Evolutionary conservation across 805 yeast species (phyloP).

Genomic region (Teunomyces funiuensis): DNA sequence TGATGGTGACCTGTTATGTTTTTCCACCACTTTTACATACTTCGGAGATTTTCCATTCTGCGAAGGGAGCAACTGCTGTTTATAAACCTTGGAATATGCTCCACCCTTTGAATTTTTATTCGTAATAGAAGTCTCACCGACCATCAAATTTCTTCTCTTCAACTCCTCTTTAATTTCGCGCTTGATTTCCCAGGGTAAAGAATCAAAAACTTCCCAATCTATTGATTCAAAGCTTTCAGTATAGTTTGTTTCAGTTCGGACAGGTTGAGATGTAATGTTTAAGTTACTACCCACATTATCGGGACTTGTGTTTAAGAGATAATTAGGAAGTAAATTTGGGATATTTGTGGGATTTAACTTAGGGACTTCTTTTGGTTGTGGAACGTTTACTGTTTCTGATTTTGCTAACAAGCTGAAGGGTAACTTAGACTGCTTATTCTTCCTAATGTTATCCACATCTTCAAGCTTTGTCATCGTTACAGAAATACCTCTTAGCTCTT

Average conservation of each 20-base stretch:
- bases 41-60: slow-evolving; percentile 29
- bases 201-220: slow-evolving; percentile 64
- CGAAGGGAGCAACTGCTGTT: slow-evolving; percentile 40
- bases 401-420: slow-evolving; percentile 12
- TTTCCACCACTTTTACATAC: slow-evolving; percentile 32
- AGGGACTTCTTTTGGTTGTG: slow-evolving; percentile 26
- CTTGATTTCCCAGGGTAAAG: slow-evolving; percentile 65
- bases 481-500: slow-evolving; percentile 77
- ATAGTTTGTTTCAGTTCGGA: background rate
- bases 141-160: slow-evolving; percentile 39
- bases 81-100: slow-evolving; percentile 21
- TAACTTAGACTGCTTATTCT: slow-evolving; percentile 24
- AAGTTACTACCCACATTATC: too few relatives aligned
- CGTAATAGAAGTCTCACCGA: background rate
- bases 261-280: background rate
- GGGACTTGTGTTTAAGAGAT: too few relatives aligned
- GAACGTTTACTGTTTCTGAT: background rate
- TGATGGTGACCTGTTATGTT: slow-evolving; percentile 23
- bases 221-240: slow-evolving; percentile 29
- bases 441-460: slow-evolving; percentile 21
- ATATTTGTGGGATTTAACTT: slow-evolving; percentile 11
- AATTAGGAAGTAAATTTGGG: too few relatives aligned
- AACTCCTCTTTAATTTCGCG: slow-evolving; percentile 59
- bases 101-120: slow-evolving; percentile 3
- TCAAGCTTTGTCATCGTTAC: slow-evolving; percentile 62